Conservation (phyloP, 2,329 filamentous ascomycete genomes). For the Arthrinium puccinioides region DNA sequence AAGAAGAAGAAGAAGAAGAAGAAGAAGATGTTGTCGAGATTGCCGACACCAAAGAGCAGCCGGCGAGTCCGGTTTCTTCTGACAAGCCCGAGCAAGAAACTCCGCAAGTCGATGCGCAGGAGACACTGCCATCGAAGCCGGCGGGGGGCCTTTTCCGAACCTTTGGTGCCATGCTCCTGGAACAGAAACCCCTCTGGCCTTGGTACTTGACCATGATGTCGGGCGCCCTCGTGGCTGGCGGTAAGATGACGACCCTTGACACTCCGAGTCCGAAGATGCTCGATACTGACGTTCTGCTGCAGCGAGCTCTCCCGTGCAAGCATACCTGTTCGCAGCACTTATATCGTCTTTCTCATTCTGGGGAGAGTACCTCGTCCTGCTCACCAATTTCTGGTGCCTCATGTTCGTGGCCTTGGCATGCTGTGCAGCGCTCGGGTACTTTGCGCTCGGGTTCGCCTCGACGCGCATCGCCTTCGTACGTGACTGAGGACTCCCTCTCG, state of each 20-base stretch:
- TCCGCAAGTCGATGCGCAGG: slow-evolving; percentile 40
- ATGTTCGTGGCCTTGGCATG: slow-evolving; percentile 82
- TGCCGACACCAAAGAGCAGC: slow-evolving; percentile 6
- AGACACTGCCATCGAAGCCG: background rate
- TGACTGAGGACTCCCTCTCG: slow-evolving; percentile 81
- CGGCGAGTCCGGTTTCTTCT: slow-evolving; percentile 26
- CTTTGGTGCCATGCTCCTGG: slow-evolving; percentile 18
- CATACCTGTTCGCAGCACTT: slow-evolving; percentile 47
- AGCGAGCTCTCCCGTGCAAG: slow-evolving; percentile 42
- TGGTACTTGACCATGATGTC: slow-evolving; percentile 42
- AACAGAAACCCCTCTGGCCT: slow-evolving; percentile 37
- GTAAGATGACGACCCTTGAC: slow-evolving; percentile 10
- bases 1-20: background rate
- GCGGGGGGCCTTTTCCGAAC: slow-evolving; percentile 15
- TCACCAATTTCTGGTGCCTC: slow-evolving; percentile 76
- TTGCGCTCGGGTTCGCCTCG: slow-evolving; percentile 63
- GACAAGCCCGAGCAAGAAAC: slow-evolving; percentile 68
- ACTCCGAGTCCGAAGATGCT: too few relatives aligned
- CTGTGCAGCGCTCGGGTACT: slow-evolving; percentile 46
- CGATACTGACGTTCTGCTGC: slow-evolving; percentile 10
- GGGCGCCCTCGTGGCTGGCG: slow-evolving; percentile 25
- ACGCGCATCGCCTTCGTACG: slow-evolving; percentile 79
- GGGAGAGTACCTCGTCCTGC: slow-evolving; percentile 38
- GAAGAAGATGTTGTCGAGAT: background rate
- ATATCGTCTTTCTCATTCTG: slow-evolving; percentile 27